Percentiles rank a stretch among this genome's conserved stretches.
Conservation (phyloP, 495 filamentous ascomycete genomes). For the Penicillium lagena region DNA sequence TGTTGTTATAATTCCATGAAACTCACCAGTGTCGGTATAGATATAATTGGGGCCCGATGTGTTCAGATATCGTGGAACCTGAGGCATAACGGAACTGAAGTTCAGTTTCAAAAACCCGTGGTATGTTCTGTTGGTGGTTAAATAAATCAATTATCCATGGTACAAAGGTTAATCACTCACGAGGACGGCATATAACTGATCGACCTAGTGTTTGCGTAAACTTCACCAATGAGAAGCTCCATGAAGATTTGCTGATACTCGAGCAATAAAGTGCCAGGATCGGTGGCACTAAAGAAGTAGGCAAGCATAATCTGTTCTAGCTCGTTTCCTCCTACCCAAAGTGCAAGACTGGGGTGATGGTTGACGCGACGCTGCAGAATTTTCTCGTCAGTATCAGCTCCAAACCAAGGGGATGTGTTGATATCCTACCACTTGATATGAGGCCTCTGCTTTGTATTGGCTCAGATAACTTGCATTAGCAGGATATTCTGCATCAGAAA, state of each 20-base stretch:
- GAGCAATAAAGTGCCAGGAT: conserved; percentile 29
- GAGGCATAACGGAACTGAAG: conserved; percentile 48
- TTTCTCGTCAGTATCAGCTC: too few species aligned
- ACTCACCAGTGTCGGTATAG: conserved; percentile 50
- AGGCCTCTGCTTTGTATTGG: conserved; percentile 50
- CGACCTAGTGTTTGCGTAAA: conserved; percentile 58
- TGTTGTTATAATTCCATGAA: too few species aligned
- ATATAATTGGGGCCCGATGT: conserved; percentile 37
- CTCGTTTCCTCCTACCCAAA: conserved; percentile 68
- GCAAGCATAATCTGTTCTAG: conserved; percentile 51
- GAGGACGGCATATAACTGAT: conserved; percentile 64
- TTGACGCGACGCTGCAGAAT: conserved; percentile 48
- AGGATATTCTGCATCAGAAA: conserved; percentile 59
- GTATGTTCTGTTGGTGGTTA: conserved; percentile 30
- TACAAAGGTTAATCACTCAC: too few species aligned
- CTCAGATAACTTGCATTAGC: conserved; percentile 49
- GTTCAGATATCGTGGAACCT: conserved; percentile 57
- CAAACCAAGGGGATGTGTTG: too few species aligned
- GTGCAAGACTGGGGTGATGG: conserved; percentile 58
- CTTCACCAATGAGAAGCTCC: conserved; percentile 49
- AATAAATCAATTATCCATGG: too few species aligned
- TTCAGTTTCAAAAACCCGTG: conserved; percentile 57
- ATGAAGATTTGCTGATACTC: conserved; percentile 61
- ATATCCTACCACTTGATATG: conserved; percentile 36
- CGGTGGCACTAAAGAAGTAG: conserved; percentile 30